Evolutionary conservation across 2,329 filamentous ascomycete species (phyloP).

Genomic region (Madurella mycetomatis): DNA sequence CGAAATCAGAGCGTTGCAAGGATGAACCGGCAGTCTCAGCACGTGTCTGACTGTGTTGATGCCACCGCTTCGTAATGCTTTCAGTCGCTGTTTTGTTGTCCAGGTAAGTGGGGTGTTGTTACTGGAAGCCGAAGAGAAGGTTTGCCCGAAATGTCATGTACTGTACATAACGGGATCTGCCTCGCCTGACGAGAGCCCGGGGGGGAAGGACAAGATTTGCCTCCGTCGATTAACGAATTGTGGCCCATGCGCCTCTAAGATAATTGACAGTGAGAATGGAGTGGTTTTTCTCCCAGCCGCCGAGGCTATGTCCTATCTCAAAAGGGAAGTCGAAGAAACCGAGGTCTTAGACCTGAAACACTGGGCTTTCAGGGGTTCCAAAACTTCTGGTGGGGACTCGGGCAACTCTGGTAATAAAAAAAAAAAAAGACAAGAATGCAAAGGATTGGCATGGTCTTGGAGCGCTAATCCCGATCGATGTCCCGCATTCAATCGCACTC

Average conservation of each 20-base stretch:
- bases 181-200: neutral
- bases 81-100: neutral
- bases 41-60: conserved; percentile 1
- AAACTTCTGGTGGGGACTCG: neutral
- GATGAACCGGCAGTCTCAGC: conserved; percentile 2
- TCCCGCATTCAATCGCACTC: no score
- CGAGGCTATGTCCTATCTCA: neutral
- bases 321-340: neutral
- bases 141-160: neutral
- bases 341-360: neutral
- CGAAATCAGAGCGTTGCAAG: neutral
- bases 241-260: neutral
- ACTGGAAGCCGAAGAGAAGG: neutral
- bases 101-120: neutral
- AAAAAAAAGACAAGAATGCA: no score
- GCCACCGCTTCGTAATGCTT: neutral
- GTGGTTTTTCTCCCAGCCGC: no score
- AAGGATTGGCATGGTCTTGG: no score
- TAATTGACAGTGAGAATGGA: neutral
- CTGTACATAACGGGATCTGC: neutral
- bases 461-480: no score
- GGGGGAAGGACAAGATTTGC: neutral
- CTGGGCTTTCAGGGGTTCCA: neutral
- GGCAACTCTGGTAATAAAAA: neutral
- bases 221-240: neutral